Evolutionary conservation across 2,329 filamentous ascomycete species (phyloP).

Genomic region (Parasarocladium wereldwijsianum): DNA sequence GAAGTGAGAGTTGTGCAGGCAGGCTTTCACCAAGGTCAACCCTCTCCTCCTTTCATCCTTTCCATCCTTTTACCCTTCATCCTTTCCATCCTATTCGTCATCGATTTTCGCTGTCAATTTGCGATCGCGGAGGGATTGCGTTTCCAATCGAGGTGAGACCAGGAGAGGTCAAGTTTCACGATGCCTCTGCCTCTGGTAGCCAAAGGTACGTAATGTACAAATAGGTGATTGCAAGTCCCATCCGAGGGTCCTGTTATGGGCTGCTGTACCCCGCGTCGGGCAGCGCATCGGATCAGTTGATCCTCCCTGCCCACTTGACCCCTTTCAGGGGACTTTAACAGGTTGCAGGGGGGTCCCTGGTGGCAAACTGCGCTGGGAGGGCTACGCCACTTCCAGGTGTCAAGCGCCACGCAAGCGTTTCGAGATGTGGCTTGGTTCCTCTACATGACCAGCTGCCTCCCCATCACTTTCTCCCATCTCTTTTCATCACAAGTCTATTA

Average conservation of each 20-base stretch:
- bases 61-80: no score
- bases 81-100: no score
- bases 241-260: no score
- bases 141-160: not conserved
- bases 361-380: constrained; percentile 4
- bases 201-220: constrained; percentile 7
- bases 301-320: not conserved
- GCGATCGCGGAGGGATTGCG: not conserved
- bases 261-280: no score
- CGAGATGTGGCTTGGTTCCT: constrained; percentile 1
- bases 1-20: no score
- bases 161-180: not conserved
- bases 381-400: constrained; percentile 4
- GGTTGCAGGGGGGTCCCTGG: not conserved
- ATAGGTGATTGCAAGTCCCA: no score
- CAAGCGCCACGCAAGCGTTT: constrained; percentile 2
- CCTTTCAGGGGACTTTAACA: not conserved
- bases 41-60: no score
- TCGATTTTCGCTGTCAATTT: no score
- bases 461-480: not conserved
- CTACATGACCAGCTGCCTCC: not conserved
- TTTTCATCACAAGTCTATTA: not conserved
- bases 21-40: no score
- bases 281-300: no score
- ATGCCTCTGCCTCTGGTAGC: constrained; percentile 8